phyloP scores from a whole-genome alignment of 148 eudicot species.

The Diospyros kaki region DNA sequence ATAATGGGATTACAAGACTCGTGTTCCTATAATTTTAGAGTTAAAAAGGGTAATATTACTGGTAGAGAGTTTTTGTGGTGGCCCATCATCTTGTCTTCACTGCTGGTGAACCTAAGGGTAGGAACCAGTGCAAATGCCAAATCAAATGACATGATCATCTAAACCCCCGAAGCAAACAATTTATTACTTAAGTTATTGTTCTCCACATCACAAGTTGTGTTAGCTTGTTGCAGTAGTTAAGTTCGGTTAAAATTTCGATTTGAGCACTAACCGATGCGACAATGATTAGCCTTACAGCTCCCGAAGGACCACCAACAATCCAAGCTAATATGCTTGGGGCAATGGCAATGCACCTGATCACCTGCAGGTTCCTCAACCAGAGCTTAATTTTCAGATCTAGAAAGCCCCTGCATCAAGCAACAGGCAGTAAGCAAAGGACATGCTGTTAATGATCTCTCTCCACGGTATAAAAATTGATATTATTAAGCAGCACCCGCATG shows the following conservation, averaged over 20 bases:
- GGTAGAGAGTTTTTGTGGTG: slow-evolving; percentile 9
- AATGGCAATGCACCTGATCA: slow-evolving; percentile 15
- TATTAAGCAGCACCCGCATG: neutral
- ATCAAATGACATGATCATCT: slow-evolving; percentile 19
- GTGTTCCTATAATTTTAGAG: too few relatives aligned
- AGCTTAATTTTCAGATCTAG: slow-evolving; percentile 23
- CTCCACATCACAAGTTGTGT: too few relatives aligned
- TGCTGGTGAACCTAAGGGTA: slow-evolving; percentile 23
- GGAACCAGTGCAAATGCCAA: slow-evolving; percentile 18
- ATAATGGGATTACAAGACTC: too few relatives aligned
- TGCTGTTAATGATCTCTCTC: neutral
- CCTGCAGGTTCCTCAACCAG: slow-evolving; percentile 13
- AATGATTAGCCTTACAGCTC: slow-evolving; percentile 15
- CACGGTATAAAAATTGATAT: too few relatives aligned
- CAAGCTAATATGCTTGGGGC: slow-evolving; percentile 15
- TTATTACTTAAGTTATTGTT: neutral
- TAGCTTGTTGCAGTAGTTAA: too few relatives aligned
- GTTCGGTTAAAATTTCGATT: neutral
- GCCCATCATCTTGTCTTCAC: slow-evolving; percentile 17
- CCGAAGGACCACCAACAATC: slow-evolving; percentile 13
- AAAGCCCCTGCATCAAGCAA: slow-evolving; percentile 12
- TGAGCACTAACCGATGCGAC: slow-evolving; percentile 13
- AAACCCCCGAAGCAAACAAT: neutral
- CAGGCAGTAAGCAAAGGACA: neutral
- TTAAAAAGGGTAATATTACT: neutral